These are phyloP conservation scores for Anacardium occidentale DNA, from an alignment of 345 rosid genomes.

Conservation along the genomic window DNA sequence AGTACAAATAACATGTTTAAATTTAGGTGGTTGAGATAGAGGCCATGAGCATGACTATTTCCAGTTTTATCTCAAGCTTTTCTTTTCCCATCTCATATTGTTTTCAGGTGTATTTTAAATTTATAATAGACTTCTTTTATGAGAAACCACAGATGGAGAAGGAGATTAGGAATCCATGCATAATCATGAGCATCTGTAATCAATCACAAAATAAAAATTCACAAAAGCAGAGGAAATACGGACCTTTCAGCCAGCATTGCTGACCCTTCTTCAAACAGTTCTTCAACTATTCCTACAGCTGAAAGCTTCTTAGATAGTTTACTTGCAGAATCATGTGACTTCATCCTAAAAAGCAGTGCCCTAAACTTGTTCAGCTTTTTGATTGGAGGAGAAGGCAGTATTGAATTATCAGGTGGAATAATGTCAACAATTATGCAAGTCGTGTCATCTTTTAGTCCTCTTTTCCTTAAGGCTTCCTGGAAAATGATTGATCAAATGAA, in stretches of 20 bases:
- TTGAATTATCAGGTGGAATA: slow-evolving; percentile 67
- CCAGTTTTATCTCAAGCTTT: not conserved
- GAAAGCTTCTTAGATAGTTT: slow-evolving; percentile 67
- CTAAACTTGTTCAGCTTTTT: slow-evolving; percentile 61
- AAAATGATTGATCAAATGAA: slow-evolving; percentile 14
- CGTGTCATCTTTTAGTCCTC: slow-evolving; percentile 90
- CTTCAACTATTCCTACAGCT: slow-evolving; percentile 75
- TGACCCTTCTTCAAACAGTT: slow-evolving; percentile 92
- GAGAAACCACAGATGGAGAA: not conserved
- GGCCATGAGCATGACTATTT: not conserved
- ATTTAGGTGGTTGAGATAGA: no score
- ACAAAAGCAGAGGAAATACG: slow-evolving; percentile 8
- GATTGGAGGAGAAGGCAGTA: slow-evolving; percentile 40
- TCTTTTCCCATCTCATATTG: not conserved
- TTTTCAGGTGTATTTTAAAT: not conserved
- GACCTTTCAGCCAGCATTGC: slow-evolving; percentile 95
- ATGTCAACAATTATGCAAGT: slow-evolving; percentile 89
- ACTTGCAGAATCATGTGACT: slow-evolving; percentile 48
- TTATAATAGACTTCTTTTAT: not conserved
- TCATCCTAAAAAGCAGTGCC: slow-evolving; percentile 56
- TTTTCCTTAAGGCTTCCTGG: slow-evolving; percentile 77
- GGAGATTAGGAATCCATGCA: not conserved
- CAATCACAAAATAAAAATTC: not conserved
- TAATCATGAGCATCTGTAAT: not conserved
- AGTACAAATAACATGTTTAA: no score